Percentiles rank a stretch among this genome's conserved stretches.
Evolutionary conservation across 306 rosid genomes (phyloP).

Genomic region (Glycine tomentella): DNA sequence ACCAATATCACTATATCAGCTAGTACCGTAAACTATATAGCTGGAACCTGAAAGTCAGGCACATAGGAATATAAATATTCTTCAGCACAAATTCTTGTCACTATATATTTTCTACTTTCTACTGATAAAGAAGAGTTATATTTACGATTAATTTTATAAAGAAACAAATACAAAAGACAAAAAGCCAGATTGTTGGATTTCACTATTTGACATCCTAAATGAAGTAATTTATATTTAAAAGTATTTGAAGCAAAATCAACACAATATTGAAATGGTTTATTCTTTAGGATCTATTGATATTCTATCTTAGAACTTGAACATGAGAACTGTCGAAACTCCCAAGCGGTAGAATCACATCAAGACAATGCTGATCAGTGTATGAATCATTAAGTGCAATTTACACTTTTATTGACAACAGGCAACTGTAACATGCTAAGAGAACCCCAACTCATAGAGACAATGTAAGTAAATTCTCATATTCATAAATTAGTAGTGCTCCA

Average conservation of each 20-base stretch:
- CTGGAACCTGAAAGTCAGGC: neutral
- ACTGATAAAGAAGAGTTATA: neutral
- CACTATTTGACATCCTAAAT: neutral
- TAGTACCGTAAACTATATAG: neutral
- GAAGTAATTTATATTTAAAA: neutral
- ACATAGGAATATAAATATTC: neutral
- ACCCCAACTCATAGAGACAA: neutral
- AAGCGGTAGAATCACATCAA: neutral
- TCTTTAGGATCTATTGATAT: neutral
- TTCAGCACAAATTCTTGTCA: neutral
- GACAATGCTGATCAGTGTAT: slow-evolving; percentile 3
- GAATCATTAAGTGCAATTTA: slow-evolving; percentile 22
- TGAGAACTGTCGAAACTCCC: slow-evolving; percentile 12
- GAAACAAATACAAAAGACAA: neutral
- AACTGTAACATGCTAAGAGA: slow-evolving; percentile 2
- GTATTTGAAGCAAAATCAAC: slow-evolving; percentile 24
- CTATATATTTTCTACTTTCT: neutral
- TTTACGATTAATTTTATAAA: too few relatives aligned
- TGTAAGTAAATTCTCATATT: neutral
- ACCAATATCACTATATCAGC: neutral
- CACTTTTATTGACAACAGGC: neutral
- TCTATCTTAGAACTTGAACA: slow-evolving; percentile 14
- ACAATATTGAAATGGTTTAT: slow-evolving; percentile 10
- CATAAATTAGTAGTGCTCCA: neutral
- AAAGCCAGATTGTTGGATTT: neutral